Base-by-base conservation (phyloP, 129 eudicot species). In the Arctium lappa region DNA sequence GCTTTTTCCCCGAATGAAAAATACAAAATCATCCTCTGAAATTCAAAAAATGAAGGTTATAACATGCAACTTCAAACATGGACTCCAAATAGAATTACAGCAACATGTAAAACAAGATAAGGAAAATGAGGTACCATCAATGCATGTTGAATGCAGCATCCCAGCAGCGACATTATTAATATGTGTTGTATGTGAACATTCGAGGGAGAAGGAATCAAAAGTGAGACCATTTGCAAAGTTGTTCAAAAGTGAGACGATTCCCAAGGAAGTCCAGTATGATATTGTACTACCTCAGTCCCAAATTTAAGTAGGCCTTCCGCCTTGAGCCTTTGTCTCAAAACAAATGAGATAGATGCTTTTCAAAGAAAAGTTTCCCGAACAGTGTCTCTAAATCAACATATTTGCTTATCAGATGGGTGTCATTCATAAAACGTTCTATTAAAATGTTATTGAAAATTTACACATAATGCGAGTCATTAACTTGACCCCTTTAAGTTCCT, bases 91-190 rank as follows among this genome's bases (percentile, higher is more conserved):
- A 7, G 8, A 30, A 39, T 75, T 46, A 74, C n/a, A 37, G 53
- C 63, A 37, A 37, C 16, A 29, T 2, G 31, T 27, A 42, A 37
- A 15, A 44, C 40, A 73, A 72, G 29, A 39, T 12, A 74, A 46
- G 22, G 18, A 40, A 53, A 3, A 27, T 62, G 29, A 39, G 73
- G 50, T 88, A 95, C 99, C 99, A 89, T 86, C 89, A 86, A 90
- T 83, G 82, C 97, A 93, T 87, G 92, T 93, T 60, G 97, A 87
- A 85, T 93, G 99, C 86, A 93, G 56, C 99, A 95, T 86, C 88
- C 99, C 97, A 78, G 98, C 98, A 84, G 99, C 91, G 53, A 88
- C 84, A 85, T 88, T 77, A 85, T 88, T 93, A 66, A 93, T 87
- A 98, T 95, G 77, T 29, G 29, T 69, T 81, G 73, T 50, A 15